phyloP scores from a whole-genome alignment of 2,329 filamentous ascomycete species.

The Zalaria obscura region DNA sequence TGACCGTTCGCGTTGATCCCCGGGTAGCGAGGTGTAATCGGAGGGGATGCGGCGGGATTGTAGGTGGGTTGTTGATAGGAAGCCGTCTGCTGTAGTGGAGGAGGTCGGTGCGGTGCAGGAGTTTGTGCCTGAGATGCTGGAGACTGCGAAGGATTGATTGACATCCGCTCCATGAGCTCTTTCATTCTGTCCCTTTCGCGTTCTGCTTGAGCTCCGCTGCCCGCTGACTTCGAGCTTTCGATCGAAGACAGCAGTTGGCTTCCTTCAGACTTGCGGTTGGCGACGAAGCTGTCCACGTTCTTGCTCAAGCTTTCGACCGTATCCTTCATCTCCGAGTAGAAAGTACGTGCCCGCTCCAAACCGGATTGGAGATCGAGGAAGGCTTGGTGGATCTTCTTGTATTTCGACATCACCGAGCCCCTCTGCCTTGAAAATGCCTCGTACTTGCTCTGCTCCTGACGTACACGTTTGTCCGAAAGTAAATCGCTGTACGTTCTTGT shows the following conservation, averaged over 20 bases:
- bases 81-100: constrained; percentile 27
- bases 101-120: constrained; percentile 23
- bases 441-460: constrained; percentile 89
- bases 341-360: constrained; percentile 73
- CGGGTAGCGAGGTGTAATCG: constrained; percentile 31
- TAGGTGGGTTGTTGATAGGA: constrained; percentile 34
- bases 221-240: constrained; percentile 55
- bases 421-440: constrained; percentile 75
- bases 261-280: constrained; percentile 82
- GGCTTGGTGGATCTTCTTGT: constrained; percentile 82
- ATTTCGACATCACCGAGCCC: constrained; percentile 66
- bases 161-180: constrained; percentile 90
- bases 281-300: constrained; percentile 95
- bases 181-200: constrained; percentile 74
- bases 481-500: constrained; percentile 76
- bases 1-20: constrained; percentile 4
- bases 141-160: constrained; percentile 49
- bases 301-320: constrained; percentile 84
- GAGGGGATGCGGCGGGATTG: constrained; percentile 33
- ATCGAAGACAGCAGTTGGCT: constrained; percentile 81
- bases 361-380: constrained; percentile 83
- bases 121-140: constrained; percentile 21
- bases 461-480: constrained; percentile 84
- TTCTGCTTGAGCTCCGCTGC: constrained; percentile 49
- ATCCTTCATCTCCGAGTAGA: constrained; percentile 92